Evolutionary conservation across 352 stramenopile genomes (phyloP).

Genomic region (Phytophthora rubi): DNA sequence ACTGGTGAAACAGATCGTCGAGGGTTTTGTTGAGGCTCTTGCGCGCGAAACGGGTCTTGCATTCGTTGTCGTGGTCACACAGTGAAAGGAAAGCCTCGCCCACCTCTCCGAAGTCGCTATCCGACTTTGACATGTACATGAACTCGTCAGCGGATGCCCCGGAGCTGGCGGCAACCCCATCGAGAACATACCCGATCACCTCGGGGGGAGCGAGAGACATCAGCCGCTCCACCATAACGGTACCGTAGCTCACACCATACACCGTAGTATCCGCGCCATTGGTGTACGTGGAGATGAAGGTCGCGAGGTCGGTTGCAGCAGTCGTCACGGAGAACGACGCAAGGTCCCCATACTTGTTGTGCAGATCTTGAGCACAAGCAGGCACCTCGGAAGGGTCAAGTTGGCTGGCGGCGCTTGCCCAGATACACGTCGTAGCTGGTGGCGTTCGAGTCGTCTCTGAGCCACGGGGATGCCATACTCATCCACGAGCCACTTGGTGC

Average conservation of each 20-base stretch:
- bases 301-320: slow-evolving; percentile 37
- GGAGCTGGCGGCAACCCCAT: slow-evolving; percentile 34
- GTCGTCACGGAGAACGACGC: slow-evolving; percentile 46
- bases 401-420: not conserved
- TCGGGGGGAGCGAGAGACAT: slow-evolving; percentile 46
- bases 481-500: too few species aligned
- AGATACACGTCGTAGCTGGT: too few species aligned
- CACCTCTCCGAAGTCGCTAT: slow-evolving; percentile 41
- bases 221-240: slow-evolving; percentile 50
- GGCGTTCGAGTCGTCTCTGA: too few species aligned
- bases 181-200: slow-evolving; percentile 52
- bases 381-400: slow-evolving; percentile 35
- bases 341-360: slow-evolving; percentile 40
- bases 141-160: slow-evolving; percentile 10
- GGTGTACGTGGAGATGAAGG: slow-evolving; percentile 32
- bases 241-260: slow-evolving; percentile 66
- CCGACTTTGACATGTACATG: slow-evolving; percentile 44
- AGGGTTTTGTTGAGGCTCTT: slow-evolving; percentile 24
- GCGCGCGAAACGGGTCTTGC: slow-evolving; percentile 22
- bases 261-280: slow-evolving; percentile 38
- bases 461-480: too few species aligned
- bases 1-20: slow-evolving; percentile 14
- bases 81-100: slow-evolving; percentile 33
- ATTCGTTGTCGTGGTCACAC: slow-evolving; percentile 26
- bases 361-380: slow-evolving; percentile 38